A percentile compares a stretch with the other conserved stretches of the same genome.
Conservation (phyloP, 164 flowering plant species). For the Umbellularia californica region DNA sequence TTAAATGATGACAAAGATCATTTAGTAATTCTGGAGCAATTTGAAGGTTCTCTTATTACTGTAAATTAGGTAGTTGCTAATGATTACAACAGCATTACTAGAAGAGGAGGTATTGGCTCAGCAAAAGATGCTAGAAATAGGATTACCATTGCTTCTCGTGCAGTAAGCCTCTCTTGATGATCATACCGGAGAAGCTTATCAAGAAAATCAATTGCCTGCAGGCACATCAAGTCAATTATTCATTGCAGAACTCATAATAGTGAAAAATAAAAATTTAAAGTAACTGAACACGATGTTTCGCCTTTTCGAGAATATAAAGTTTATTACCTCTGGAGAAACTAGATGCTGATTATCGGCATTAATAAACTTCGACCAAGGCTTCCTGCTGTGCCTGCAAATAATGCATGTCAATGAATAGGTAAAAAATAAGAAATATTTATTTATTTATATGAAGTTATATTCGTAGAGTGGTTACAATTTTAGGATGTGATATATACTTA, state of each 20-base stretch:
- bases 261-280: neutral
- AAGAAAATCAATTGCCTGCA: conserved; percentile 88
- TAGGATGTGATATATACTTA: neutral
- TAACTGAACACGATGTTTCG: neutral
- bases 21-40: neutral
- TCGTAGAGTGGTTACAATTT: neutral
- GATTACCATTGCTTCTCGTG: conserved; percentile 83
- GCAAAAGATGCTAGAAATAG: neutral
- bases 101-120: neutral
- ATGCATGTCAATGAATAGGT: neutral
- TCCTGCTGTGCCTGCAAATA: conserved; percentile 73
- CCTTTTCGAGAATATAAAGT: neutral
- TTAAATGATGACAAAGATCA: neutral
- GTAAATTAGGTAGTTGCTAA: neutral
- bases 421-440: neutral
- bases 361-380: conserved; percentile 82
- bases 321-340: conserved; percentile 66
- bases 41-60: neutral
- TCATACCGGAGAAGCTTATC: conserved; percentile 90
- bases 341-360: conserved; percentile 79
- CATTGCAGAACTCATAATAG: neutral
- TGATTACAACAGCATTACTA: neutral
- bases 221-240: conserved; percentile 2
- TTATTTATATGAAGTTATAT: neutral
- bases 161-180: conserved; percentile 85